phyloP scores from a whole-genome alignment of 148 eudicot species.

The Dysphania ambrosioides region DNA sequence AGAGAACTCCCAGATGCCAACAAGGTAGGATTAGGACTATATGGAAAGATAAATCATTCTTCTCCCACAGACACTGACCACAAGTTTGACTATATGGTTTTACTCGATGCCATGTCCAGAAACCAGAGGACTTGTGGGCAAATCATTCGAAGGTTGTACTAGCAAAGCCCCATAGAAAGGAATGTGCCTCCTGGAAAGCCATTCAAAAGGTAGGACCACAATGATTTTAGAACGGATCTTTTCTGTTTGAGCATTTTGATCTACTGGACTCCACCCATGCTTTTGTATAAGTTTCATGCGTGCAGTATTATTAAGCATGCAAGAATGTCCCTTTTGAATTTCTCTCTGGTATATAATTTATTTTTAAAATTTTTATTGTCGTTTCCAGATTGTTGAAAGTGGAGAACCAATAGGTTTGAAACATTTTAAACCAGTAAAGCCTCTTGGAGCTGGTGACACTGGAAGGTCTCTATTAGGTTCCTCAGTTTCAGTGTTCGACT shows the following conservation, averaged over 20 bases:
- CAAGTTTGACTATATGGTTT: slow-evolving; percentile 4
- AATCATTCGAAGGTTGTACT: slow-evolving; percentile 87
- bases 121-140: slow-evolving; percentile 91
- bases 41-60: neutral
- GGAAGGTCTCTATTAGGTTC: slow-evolving; percentile 51
- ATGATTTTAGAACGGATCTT: neutral
- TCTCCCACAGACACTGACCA: neutral
- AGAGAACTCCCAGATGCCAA: slow-evolving; percentile 99
- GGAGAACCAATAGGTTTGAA: slow-evolving; percentile 82
- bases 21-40: slow-evolving; percentile 43
- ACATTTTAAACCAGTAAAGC: slow-evolving; percentile 87
- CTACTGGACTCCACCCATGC: neutral
- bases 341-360: neutral
- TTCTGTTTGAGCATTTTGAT: neutral
- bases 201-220: slow-evolving; percentile 56
- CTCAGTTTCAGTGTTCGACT: slow-evolving; percentile 5
- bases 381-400: slow-evolving; percentile 57
- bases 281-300: neutral
- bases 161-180: slow-evolving; percentile 91
- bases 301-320: neutral
- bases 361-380: neutral
- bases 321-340: neutral
- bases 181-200: slow-evolving; percentile 71
- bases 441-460: slow-evolving; percentile 93
- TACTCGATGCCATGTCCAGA: slow-evolving; percentile 40